These are phyloP conservation scores for Gossypium australe DNA, from an alignment of 345 rosid genomes.

Conservation along the genomic window DNA sequence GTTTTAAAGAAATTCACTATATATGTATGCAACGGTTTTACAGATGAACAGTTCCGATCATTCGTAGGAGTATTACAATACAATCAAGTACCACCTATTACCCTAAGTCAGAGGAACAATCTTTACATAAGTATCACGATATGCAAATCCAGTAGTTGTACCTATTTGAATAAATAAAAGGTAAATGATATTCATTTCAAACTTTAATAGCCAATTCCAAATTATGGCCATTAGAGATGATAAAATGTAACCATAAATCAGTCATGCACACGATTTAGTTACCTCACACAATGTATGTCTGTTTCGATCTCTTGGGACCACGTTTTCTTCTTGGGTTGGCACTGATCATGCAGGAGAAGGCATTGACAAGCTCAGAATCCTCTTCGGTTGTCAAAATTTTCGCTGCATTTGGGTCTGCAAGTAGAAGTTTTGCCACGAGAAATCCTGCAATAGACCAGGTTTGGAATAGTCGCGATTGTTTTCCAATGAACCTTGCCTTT, in stretches of 20 bases:
- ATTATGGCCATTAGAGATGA: background rate
- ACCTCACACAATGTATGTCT: constrained; percentile 50
- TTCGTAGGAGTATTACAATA: background rate
- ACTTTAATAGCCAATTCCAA: constrained; percentile 1
- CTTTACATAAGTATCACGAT: constrained; percentile 7
- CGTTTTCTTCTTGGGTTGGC: constrained; percentile 69
- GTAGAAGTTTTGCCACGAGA: constrained; percentile 75
- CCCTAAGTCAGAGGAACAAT: constrained; percentile 16
- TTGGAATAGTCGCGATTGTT: constrained; percentile 70
- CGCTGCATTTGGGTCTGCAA: constrained; percentile 55
- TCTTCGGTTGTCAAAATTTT: constrained; percentile 59
- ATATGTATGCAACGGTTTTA: background rate
- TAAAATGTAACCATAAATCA: background rate
- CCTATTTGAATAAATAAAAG: background rate
- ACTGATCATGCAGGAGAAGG: constrained; percentile 62
- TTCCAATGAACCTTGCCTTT: constrained; percentile 70
- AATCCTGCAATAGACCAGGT: constrained; percentile 93
- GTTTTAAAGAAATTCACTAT: background rate
- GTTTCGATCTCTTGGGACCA: constrained; percentile 36
- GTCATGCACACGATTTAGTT: background rate
- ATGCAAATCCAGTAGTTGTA: background rate
- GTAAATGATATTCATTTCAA: background rate
- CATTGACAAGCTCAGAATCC: constrained; percentile 62
- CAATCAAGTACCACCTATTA: background rate
- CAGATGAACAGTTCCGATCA: background rate